A percentile compares a stretch with the other conserved stretches of the same genome.
These are phyloP conservation scores for Leptosphaerulina australis DNA, from an alignment of 2,329 filamentous ascomycete species.

Conservation along the genomic window DNA sequence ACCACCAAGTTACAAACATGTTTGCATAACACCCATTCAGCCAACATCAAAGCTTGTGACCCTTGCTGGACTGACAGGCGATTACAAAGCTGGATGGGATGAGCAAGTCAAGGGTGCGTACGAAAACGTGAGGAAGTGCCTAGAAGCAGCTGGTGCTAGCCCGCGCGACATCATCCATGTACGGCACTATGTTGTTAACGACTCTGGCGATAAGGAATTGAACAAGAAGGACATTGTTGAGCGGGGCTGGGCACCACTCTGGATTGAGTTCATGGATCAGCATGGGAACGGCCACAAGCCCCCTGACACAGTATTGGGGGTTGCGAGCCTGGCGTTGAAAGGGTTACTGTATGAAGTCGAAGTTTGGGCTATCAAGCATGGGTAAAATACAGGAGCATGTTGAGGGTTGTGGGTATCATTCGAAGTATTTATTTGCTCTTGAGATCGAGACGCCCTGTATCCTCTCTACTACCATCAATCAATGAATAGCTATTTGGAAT, in stretches of 20 bases:
- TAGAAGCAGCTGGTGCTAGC: constrained; percentile 40
- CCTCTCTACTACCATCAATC: not conserved
- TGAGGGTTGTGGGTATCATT: constrained; percentile 9
- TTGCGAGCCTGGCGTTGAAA: constrained; percentile 41
- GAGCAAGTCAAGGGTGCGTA: constrained; percentile 42
- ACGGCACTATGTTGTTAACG: constrained; percentile 46
- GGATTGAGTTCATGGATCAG: constrained; percentile 47
- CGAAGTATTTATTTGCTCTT: not conserved
- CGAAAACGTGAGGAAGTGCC: constrained; percentile 30
- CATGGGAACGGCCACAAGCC: constrained; percentile 43
- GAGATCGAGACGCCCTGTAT: not conserved
- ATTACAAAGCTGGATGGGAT: constrained; percentile 26
- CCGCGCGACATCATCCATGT: constrained; percentile 46
- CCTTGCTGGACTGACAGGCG: constrained; percentile 42
- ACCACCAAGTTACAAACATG: constrained; percentile 40
- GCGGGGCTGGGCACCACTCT: constrained; percentile 41
- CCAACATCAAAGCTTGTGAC: constrained; percentile 40
- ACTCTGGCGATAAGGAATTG: constrained; percentile 35
- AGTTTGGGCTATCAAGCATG: constrained; percentile 39
- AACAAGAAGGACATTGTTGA: constrained; percentile 34
- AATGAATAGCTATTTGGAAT: constrained; percentile 33
- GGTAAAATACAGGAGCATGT: too few species aligned
- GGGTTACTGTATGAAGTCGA: constrained; percentile 45
- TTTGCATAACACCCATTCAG: constrained; percentile 39
- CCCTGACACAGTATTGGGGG: constrained; percentile 47